Conservation (phyloP, 768 basidiomycete genomes). For the Phlebiopsis gigantea region DNA sequence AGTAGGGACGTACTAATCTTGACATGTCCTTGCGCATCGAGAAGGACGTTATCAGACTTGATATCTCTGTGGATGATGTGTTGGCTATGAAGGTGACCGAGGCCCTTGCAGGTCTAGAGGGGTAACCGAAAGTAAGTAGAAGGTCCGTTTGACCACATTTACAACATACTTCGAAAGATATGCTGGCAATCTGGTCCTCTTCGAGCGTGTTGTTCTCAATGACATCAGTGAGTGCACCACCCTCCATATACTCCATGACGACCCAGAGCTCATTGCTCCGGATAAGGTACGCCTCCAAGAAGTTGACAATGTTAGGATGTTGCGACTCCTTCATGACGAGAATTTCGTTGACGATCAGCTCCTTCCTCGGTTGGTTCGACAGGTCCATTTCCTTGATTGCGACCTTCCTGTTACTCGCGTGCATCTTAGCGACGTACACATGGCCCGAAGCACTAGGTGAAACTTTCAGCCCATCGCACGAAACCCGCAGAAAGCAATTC, state of each 20-base stretch:
- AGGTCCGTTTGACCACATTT: background rate
- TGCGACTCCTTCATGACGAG: conserved; percentile 98
- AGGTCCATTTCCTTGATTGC: conserved; percentile 99
- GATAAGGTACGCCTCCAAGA: conserved; percentile 85
- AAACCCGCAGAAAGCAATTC: background rate
- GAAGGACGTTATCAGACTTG: conserved; percentile 93
- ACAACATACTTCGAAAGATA: conserved; percentile 76
- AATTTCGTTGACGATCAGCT: conserved; percentile 96
- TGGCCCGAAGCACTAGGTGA: conserved; percentile 83
- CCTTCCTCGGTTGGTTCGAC: conserved; percentile 91
- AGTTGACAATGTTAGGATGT: conserved; percentile 97
- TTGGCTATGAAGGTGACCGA: conserved; percentile 89
- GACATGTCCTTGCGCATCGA: conserved; percentile 88
- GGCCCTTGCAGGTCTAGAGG: conserved; percentile 85
- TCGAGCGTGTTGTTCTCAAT: conserved; percentile 95
- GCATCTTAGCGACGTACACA: conserved; percentile 94
- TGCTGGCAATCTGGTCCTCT: conserved; percentile 93
- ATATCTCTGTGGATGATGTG: conserved; percentile 97
- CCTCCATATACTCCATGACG: conserved; percentile 99
- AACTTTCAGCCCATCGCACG: background rate
- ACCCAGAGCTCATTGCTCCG: conserved; percentile 92
- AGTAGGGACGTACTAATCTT: conserved; percentile 81
- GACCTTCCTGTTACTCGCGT: conserved; percentile 79
- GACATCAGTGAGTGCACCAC: conserved; percentile 93
- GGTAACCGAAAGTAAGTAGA: background rate